A percentile compares a stretch with the other conserved stretches of the same genome.
These are phyloP conservation scores for Aspergillus ruber DNA, from an alignment of 2,329 filamentous ascomycete species.

Conservation along the genomic window DNA sequence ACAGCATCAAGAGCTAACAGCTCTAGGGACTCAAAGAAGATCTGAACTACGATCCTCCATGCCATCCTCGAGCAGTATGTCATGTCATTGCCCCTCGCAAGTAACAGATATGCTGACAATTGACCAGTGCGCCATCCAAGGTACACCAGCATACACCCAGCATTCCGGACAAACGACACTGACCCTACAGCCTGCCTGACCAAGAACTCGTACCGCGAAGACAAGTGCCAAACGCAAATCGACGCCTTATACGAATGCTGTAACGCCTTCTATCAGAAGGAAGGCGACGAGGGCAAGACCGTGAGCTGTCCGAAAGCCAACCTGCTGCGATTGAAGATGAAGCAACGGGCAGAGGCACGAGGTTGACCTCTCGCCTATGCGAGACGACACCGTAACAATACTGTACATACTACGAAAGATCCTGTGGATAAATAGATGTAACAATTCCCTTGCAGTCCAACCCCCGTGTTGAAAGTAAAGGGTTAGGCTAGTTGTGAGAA, in stretches of 20 bases:
- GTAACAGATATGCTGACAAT: constrained; percentile 9
- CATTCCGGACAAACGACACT: constrained; percentile 1
- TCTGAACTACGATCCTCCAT: constrained; percentile 68
- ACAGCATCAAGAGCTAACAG: constrained; percentile 3
- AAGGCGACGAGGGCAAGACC: constrained; percentile 69
- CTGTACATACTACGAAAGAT: background rate
- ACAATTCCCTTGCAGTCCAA: constrained; percentile 46
- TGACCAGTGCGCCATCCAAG: constrained; percentile 77
- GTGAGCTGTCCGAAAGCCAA: constrained; percentile 80
- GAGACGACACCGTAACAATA: constrained; percentile 3
- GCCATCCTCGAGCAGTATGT: constrained; percentile 75
- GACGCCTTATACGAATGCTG: constrained; percentile 92
- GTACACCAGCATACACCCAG: constrained; percentile 41
- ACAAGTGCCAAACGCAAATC: constrained; percentile 69
- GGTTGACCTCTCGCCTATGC: constrained; percentile 9
- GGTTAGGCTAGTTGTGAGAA: constrained; percentile 66
- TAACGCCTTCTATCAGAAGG: constrained; percentile 73
- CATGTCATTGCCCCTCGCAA: background rate
- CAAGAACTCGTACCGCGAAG: constrained; percentile 79
- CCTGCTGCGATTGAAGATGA: constrained; percentile 75
- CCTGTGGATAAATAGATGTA: constrained; percentile 26
- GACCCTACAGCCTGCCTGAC: constrained; percentile 64
- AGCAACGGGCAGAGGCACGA: constrained; percentile 55
- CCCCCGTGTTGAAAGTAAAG: constrained; percentile 46
- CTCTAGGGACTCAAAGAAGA: constrained; percentile 56